Evolutionary conservation across 1,139 yeast species (phyloP).

Genomic region (Candida glucosophila): DNA sequence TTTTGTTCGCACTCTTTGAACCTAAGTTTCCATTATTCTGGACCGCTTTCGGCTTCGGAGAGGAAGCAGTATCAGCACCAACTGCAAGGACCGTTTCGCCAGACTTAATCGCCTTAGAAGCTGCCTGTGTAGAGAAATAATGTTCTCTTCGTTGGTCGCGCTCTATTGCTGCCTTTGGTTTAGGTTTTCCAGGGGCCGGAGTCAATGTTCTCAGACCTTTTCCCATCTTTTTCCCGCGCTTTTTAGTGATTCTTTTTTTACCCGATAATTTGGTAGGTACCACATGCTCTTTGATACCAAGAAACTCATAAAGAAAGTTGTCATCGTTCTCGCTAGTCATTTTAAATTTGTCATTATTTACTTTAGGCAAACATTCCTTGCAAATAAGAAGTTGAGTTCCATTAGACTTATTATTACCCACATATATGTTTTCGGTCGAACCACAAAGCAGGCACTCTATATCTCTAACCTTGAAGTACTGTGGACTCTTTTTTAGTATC

Average conservation of each 20-base stretch:
- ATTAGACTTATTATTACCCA: slow-evolving; percentile 16
- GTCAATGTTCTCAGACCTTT: slow-evolving; percentile 22
- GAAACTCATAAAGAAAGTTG: slow-evolving; percentile 34
- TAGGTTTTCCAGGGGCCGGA: background rate
- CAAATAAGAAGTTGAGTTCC: slow-evolving; percentile 26
- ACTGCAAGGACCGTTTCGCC: slow-evolving; percentile 36
- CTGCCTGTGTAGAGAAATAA: slow-evolving; percentile 25
- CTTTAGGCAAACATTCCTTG: slow-evolving; percentile 27
- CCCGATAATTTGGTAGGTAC: slow-evolving; percentile 13
- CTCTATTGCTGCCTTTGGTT: slow-evolving; percentile 12
- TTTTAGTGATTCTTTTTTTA: slow-evolving; percentile 14
- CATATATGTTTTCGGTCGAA: slow-evolving; percentile 30
- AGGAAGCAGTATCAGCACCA: slow-evolving; percentile 17
- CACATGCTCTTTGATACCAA: slow-evolving; percentile 41
- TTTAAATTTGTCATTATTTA: slow-evolving; percentile 10
- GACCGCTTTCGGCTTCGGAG: slow-evolving; percentile 2
- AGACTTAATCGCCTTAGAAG: slow-evolving; percentile 25
- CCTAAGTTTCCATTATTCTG: too few species aligned
- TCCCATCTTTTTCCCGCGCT: slow-evolving; percentile 19
- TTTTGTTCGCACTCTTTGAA: background rate
- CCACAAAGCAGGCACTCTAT: slow-evolving; percentile 39
- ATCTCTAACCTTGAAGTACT: slow-evolving; percentile 43
- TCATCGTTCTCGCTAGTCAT: slow-evolving; percentile 42
- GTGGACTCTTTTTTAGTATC: slow-evolving; percentile 37
- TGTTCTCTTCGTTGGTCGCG: slow-evolving; percentile 33